A percentile compares a stretch with the other conserved stretches of the same genome.
phyloP scores from a whole-genome alignment of 2,329 filamentous ascomycete species.

The Setomelanomma holmii region DNA sequence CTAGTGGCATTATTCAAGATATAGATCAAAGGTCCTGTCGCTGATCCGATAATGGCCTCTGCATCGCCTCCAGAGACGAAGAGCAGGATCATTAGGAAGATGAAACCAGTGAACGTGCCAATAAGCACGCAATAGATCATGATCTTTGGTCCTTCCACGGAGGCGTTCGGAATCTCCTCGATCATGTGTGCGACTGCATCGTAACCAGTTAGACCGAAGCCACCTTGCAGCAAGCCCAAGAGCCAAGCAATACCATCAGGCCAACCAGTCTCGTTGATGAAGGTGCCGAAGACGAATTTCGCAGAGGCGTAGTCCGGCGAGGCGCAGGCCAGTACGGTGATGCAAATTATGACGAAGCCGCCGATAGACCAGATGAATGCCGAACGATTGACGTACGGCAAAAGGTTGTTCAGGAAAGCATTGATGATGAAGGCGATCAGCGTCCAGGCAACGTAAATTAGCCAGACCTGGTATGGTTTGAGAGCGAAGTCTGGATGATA shows the following conservation, averaged over 20 bases:
- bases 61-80: conserved; percentile 67
- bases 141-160: conserved; percentile 67
- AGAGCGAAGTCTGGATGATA: conserved; percentile 65
- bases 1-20: conserved; percentile 69
- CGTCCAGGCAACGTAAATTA: conserved; percentile 73
- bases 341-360: conserved; percentile 73
- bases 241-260: conserved; percentile 69
- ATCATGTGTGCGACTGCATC: conserved; percentile 64
- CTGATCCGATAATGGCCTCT: conserved; percentile 61
- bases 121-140: conserved; percentile 71
- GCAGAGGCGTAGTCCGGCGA: conserved; percentile 70
- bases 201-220: conserved; percentile 62
- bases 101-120: conserved; percentile 67
- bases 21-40: conserved; percentile 65
- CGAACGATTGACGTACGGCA: conserved; percentile 71
- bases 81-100: conserved; percentile 68
- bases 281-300: conserved; percentile 70
- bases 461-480: conserved; percentile 74
- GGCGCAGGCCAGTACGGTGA: conserved; percentile 71
- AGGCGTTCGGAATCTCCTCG: conserved; percentile 66
- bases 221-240: conserved; percentile 60
- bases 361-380: conserved; percentile 75
- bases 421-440: conserved; percentile 69
- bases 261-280: conserved; percentile 74
- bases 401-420: conserved; percentile 66